Percentiles rank a stretch among this genome's conserved stretches.
Evolutionary conservation across 2,329 filamentous ascomycete genomes (phyloP).

Genomic region (Coniochaeta hoffmannii): DNA sequence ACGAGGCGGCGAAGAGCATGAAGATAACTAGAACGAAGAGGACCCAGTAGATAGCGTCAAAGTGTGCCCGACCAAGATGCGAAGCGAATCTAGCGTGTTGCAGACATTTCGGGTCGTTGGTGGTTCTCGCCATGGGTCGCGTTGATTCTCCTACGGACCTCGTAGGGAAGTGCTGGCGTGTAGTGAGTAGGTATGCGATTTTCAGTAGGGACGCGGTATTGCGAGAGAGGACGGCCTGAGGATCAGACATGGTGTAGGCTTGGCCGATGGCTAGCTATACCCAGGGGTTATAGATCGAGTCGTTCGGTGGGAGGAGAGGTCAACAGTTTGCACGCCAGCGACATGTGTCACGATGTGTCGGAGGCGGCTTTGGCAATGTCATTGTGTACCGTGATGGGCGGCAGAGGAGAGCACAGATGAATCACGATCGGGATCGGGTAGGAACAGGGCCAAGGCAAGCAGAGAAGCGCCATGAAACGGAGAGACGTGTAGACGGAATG

Average conservation of each 20-base stretch:
- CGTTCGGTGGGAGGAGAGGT: not conserved
- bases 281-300: not conserved
- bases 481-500: not conserved
- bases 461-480: not conserved
- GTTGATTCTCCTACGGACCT: not conserved
- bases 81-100: constrained; percentile 33
- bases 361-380: not conserved
- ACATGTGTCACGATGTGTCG: constrained; percentile 1
- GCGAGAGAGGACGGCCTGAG: not conserved
- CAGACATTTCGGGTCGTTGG: constrained; percentile 24
- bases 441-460: not conserved
- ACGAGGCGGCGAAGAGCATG: constrained; percentile 29
- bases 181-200: not conserved
- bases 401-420: not conserved
- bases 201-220: not conserved
- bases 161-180: not conserved
- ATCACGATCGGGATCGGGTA: not conserved
- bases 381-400: not conserved
- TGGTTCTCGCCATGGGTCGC: constrained; percentile 24
- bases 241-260: no score
- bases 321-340: not conserved
- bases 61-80: constrained; percentile 24
- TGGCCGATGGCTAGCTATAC: not conserved
- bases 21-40: constrained; percentile 29
- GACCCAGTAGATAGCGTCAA: constrained; percentile 32